Evolutionary conservation across 176 grass and related monocot species (phyloP), one percentile per base, ranked within the genome.

Genomic region (Zoysia japonica): DNA sequence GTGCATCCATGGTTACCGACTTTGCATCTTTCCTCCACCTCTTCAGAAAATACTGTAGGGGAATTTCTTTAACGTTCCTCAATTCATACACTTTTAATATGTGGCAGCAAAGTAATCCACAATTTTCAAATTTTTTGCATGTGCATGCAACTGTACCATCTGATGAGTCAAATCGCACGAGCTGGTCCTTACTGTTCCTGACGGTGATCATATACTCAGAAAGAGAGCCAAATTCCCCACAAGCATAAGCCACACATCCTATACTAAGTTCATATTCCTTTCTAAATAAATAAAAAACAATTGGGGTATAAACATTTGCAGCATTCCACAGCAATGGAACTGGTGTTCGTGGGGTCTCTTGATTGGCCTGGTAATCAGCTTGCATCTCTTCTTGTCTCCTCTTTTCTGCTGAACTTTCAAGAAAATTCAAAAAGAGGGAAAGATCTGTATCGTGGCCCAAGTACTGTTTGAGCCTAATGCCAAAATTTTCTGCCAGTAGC

Each of bases 1-100:
- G 69, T 84, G 79, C 83, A 73, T 74, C 81, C 68, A 80, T 9
- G 3, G 42, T 69, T 66, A 76, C 67, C 59, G 61, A 65, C 82
- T 92, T 94, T 62, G 78, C 95, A 84, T 94, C 95, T 77, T 90
- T 97, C 78, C 89, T 94, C 95, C 91, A 97, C 47, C 95, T 85
- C 51, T 79, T 90, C 46, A 92, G 76, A 82, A 97, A 85, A 80
- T 90, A 97, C 46, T 90, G 88, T n/a, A 17, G 62, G 47, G 85
- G 73, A 64, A 94, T 85, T 75, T 97, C 91, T 90, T 90, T 87
- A 53, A 94, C 72, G 75, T 83, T 94, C 72, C 83, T 92, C 36
- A 92, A 70, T 54, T 90, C 95, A 74, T 89, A 88, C 79, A 97
- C 87, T 82, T 97, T 97, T 51, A 97, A 74, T 83, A 94, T 67